Evolutionary conservation across 345 rosid genomes (phyloP).

Genomic region (Heritiera fomes): DNA sequence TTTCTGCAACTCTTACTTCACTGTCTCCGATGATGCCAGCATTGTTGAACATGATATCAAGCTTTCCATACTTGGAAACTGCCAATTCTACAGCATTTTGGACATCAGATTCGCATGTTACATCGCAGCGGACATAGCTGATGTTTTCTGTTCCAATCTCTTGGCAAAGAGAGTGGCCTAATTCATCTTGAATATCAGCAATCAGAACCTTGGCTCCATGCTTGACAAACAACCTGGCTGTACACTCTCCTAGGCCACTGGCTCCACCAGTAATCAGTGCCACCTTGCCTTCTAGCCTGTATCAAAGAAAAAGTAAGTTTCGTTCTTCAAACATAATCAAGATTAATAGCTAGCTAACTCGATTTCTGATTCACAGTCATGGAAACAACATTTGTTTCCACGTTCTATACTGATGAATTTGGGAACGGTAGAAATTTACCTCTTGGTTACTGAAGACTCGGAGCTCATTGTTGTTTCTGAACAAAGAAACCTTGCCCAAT

Average conservation of each 20-base stretch:
- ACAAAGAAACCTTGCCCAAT: neutral
- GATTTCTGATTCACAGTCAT: neutral
- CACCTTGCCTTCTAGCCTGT: slow-evolving; percentile 25
- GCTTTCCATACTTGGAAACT: slow-evolving; percentile 29
- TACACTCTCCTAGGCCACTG: slow-evolving; percentile 24
- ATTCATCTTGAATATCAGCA: slow-evolving; percentile 34
- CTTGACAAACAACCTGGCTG: slow-evolving; percentile 21
- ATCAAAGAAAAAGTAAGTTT: neutral
- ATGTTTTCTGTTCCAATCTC: slow-evolving; percentile 25
- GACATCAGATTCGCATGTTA: slow-evolving; percentile 26
- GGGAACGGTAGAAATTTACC: neutral
- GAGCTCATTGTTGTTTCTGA: neutral
- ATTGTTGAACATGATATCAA: slow-evolving; percentile 40
- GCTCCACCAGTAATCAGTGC: slow-evolving; percentile 28
- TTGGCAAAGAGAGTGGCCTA: slow-evolving; percentile 18
- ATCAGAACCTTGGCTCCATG: slow-evolving; percentile 33
- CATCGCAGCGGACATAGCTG: slow-evolving; percentile 30
- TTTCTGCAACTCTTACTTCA: neutral
- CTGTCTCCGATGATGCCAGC: slow-evolving; percentile 16
- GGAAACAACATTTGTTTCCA: neutral
- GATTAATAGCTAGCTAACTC: neutral
- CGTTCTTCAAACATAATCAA: neutral
- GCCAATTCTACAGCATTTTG: slow-evolving; percentile 26
- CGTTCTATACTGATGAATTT: neutral
- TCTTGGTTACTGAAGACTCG: slow-evolving; percentile 7